Percentiles rank a stretch among this genome's conserved stretches.
These are phyloP conservation scores for Phytopythium montanum DNA, from an alignment of 352 stramenopile genomes.

Conservation along the genomic window DNA sequence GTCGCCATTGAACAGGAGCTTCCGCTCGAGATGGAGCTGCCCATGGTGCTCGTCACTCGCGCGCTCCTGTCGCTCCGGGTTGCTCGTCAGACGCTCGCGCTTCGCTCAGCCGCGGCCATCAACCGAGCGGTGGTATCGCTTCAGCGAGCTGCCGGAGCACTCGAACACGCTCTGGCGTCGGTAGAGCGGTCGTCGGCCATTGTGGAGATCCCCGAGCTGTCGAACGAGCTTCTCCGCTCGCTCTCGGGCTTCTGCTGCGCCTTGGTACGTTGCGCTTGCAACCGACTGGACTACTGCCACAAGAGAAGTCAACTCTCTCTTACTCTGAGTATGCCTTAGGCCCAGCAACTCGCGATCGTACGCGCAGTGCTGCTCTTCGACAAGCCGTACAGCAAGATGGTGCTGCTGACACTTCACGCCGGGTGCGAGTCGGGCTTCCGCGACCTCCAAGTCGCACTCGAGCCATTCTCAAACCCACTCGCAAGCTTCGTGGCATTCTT, in stretches of 20 bases:
- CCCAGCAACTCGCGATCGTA: constrained; percentile 39
- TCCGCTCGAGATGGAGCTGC: constrained; percentile 26
- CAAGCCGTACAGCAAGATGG: constrained; percentile 20
- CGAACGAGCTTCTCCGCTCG: constrained; percentile 13
- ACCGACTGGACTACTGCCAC: too few relatives aligned
- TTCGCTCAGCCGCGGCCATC: constrained; percentile 4
- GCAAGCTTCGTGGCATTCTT: constrained; percentile 29
- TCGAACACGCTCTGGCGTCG: constrained; percentile 13
- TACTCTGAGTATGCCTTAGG: constrained; percentile 11
- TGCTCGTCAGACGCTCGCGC: constrained; percentile 4
- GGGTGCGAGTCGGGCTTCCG: constrained; percentile 21
- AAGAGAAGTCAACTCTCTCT: not conserved
- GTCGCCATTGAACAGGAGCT: constrained; percentile 12
- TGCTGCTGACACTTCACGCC: constrained; percentile 37
- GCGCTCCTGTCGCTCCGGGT: constrained; percentile 22
- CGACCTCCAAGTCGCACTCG: constrained; percentile 11
- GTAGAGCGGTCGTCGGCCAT: constrained; percentile 7
- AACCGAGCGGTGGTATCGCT: constrained; percentile 8
- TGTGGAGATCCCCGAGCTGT: constrained; percentile 16
- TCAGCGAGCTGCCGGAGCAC: constrained; percentile 15
- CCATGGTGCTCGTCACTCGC: constrained; percentile 29
- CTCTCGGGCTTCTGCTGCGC: constrained; percentile 13
- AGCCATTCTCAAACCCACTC: constrained; percentile 12
- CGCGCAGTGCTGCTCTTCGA: constrained; percentile 26
- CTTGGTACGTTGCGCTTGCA: constrained; percentile 9